phyloP scores from a whole-genome alignment of 331 rosid genomes.

The Quercus tomentella region DNA sequence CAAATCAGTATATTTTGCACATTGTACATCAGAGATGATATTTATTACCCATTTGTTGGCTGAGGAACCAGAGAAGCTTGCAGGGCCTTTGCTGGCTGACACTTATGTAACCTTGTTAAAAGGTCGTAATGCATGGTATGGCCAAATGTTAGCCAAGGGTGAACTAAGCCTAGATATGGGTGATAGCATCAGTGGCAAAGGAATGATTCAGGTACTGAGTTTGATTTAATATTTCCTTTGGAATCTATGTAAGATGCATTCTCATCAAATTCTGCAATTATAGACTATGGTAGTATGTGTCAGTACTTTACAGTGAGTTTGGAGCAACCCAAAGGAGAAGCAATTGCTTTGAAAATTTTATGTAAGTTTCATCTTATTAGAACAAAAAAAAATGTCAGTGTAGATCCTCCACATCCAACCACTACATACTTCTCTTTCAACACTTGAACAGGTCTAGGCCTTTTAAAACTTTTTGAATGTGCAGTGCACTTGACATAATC shows the following conservation, averaged over 20 bases:
- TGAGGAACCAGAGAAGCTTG: conserved; percentile 92
- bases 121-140: conserved; percentile 94
- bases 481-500: not conserved
- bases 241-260: not conserved
- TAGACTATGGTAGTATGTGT: not conserved
- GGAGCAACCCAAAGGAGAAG: not conserved
- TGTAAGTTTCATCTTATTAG: not conserved
- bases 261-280: not conserved
- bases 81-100: conserved; percentile 89
- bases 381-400: not conserved
- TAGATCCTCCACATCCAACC: too few species aligned
- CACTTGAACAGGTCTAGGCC: too few species aligned
- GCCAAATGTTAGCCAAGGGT: conserved; percentile 95
- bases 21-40: conserved; percentile 92
- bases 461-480: too few species aligned
- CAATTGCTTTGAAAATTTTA: not conserved
- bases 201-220: conserved; percentile 84
- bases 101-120: conserved; percentile 84
- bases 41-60: conserved; percentile 88
- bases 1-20: conserved; percentile 94
- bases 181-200: conserved; percentile 85
- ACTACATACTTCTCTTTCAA: too few species aligned
- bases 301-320: not conserved
- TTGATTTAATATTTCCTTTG: not conserved
- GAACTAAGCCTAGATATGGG: conserved; percentile 86